Conservation (phyloP, 306 rosid species). For the Cucurbita pepo region DNA sequence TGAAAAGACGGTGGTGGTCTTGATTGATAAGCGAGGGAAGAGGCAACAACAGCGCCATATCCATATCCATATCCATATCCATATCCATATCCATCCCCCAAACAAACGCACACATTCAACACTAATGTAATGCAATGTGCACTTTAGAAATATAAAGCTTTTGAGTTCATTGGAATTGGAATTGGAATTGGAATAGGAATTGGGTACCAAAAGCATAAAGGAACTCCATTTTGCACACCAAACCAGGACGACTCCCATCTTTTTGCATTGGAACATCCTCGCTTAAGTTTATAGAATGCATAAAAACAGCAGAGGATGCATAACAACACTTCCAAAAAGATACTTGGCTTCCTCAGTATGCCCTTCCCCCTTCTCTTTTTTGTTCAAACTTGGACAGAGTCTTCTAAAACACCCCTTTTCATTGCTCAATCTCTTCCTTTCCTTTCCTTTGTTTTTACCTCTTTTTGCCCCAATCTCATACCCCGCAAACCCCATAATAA, state of each 20-base stretch:
- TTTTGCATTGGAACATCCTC: too few species aligned
- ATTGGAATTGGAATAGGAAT: neutral
- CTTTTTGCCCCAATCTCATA: neutral
- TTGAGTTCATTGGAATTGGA: neutral
- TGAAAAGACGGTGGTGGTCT: constrained; percentile 6
- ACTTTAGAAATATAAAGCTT: neutral
- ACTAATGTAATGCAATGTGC: too few species aligned
- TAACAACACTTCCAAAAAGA: neutral
- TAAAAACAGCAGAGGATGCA: too few species aligned
- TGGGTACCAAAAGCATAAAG: constrained; percentile 1
- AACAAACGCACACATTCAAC: too few species aligned
- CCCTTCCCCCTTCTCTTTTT: constrained; percentile 2
- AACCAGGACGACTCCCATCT: neutral
- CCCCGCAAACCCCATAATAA: neutral
- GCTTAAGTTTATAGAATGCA: too few species aligned
- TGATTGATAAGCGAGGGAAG: neutral
- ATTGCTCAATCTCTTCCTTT: neutral
- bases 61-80: too few species aligned
- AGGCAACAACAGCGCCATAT: neutral
- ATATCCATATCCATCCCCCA: too few species aligned
- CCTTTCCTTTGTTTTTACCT: neutral
- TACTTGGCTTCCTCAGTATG: constrained; percentile 6
- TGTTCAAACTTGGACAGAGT: constrained; percentile 9
- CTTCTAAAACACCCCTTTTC: constrained; percentile 8
- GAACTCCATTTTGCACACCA: neutral